Evolutionary conservation across 1,284 basidiomycete genomes (phyloP), one percentile per base, ranked within the genome.

Genomic region (Chondrostereum purpureum): DNA sequence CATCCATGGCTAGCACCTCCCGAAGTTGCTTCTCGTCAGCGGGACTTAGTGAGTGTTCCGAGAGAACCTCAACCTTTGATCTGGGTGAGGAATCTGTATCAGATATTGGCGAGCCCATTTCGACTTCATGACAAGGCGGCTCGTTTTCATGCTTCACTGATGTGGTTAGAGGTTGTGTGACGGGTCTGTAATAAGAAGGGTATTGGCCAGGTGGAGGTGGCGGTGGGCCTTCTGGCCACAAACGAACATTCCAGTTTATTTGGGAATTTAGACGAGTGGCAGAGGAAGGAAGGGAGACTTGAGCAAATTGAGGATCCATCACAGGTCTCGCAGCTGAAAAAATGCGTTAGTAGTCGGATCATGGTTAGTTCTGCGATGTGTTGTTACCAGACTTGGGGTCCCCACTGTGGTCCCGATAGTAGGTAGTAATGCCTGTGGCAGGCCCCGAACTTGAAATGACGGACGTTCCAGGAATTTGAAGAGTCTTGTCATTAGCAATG

Each of bases 371-470:
- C n/a, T n/a, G n/a, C n/a, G n/a, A 39, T 36, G 34, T 35, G 19
- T 18, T 46, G 41, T 33, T 39, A 52, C 27, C 52, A 62, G 62
- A 56, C 49, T 46, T 56, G 16, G 50, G 58, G 16, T 57, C 59
- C 27, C 55, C 56, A 14, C 77, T 80, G 53, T 83, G 78, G 50
- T 73, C 73, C 27, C 78, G 75, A 54, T 84, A 84, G 58, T 84
- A 81, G 48, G 72, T 77, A 18, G 75, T 73, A 21, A 71, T 64
- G 13, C 69, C 69, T 3, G 61, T 55, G 18, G 66, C 54, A 18
- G 61, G 57, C 17, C 57, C 56, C 19, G 45, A 45, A 4, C 50
- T 54, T 12, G 58, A 53, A 31, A 31, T 31, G 27, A n/a, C 8
- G 27, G 8, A 8, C n/a, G 59, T 54, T 31, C 63, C 50, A 48